Percentiles rank a stretch among this genome's conserved stretches.
Conservation (phyloP, 1,284 basidiomycete species). For the Pseudozyma sp. region DNA sequence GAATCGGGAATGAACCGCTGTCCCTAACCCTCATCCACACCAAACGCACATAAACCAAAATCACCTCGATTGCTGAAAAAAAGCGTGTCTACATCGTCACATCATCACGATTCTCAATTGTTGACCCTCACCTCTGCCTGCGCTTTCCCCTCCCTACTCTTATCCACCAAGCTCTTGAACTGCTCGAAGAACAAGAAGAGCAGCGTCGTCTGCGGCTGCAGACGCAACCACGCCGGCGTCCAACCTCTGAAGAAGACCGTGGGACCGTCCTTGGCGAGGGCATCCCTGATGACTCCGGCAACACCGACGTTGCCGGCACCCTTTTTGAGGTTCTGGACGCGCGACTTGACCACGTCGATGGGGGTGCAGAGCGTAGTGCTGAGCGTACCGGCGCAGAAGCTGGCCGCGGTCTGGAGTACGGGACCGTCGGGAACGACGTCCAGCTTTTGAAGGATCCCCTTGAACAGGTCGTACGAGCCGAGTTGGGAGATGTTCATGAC, state of each 20-base stretch:
- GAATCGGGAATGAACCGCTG: constrained; percentile 1
- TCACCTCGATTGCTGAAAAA: constrained; percentile 13
- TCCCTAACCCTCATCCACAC: not conserved
- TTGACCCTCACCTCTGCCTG: constrained; percentile 16
- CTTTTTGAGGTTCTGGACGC: constrained; percentile 68
- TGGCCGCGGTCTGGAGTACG: constrained; percentile 63
- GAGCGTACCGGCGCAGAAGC: constrained; percentile 71
- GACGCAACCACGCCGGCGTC: constrained; percentile 72
- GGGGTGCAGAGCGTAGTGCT: constrained; percentile 70
- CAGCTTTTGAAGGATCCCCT: constrained; percentile 69
- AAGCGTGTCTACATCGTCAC: too few relatives aligned
- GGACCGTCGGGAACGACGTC: constrained; percentile 69
- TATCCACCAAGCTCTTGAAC: constrained; percentile 60
- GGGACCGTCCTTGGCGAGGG: constrained; percentile 69
- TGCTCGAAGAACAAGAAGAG: constrained; percentile 65
- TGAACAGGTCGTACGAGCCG: constrained; percentile 72
- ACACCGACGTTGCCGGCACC: constrained; percentile 40
- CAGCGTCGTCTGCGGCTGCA: constrained; percentile 66
- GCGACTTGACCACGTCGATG: constrained; percentile 58
- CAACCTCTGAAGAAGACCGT: constrained; percentile 73
- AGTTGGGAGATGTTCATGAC: constrained; percentile 72
- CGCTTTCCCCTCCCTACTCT: constrained; percentile 14
- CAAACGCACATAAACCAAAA: not conserved
- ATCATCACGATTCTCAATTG: constrained; percentile 9
- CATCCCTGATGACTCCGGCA: constrained; percentile 43